These are phyloP conservation scores for Trichophyton rubrum DNA, from an alignment of 2,329 filamentous ascomycete genomes.

Conservation along the genomic window DNA sequence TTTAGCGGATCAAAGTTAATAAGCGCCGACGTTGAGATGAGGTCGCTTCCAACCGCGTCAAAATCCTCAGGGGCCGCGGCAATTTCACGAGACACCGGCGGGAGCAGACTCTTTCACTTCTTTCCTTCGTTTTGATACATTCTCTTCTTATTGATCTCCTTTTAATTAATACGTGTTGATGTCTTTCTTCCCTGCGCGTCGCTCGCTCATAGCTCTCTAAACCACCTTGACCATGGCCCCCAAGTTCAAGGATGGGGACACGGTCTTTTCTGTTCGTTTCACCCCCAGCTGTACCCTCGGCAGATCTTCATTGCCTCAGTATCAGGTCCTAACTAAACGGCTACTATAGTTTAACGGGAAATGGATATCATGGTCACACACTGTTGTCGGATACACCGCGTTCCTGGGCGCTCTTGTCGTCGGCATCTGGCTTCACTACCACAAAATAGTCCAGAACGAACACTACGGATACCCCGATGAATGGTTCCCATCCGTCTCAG, in stretches of 20 bases:
- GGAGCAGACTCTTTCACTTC: not conserved
- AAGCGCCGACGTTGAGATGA: not conserved
- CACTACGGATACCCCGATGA: constrained; percentile 88
- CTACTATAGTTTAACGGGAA: constrained; percentile 57
- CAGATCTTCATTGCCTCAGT: not conserved
- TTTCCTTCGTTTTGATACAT: constrained; percentile 7
- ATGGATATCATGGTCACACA: constrained; percentile 87
- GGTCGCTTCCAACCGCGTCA: not conserved
- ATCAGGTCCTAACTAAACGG: not conserved
- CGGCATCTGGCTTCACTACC: constrained; percentile 72
- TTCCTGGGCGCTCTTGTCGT: constrained; percentile 78
- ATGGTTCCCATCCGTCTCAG: constrained; percentile 93
- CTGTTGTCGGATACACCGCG: constrained; percentile 64
- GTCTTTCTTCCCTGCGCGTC: constrained; percentile 17
- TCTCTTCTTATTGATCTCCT: constrained; percentile 15
- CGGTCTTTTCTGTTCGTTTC: constrained; percentile 45
- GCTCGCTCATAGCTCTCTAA: constrained; percentile 17
- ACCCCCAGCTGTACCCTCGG: not conserved
- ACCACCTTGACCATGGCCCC: constrained; percentile 39
- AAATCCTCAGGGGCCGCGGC: not conserved
- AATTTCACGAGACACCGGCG: not conserved
- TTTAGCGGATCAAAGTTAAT: not conserved
- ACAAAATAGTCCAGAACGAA: constrained; percentile 96
- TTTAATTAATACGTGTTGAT: constrained; percentile 14
- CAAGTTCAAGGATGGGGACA: constrained; percentile 50